Evolutionary conservation across 352 stramenopile genomes (phyloP).

Genomic region (Globisporangium camurandrum): DNA sequence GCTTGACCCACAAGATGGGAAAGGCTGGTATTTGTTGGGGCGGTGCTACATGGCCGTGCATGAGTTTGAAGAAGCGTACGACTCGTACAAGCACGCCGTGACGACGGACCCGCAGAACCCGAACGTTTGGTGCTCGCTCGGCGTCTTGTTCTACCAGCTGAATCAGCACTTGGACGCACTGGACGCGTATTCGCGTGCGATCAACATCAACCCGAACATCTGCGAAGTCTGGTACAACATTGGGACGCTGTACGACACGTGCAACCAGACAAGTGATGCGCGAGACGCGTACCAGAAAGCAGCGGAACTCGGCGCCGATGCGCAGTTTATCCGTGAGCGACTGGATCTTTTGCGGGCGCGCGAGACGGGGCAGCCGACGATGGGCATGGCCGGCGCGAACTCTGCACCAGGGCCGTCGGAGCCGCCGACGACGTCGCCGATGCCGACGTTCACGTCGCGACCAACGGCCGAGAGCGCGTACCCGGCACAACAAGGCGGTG

Average conservation of each 20-base stretch:
- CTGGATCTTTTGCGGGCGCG: constrained; percentile 69
- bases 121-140: constrained; percentile 88
- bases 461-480: constrained; percentile 57
- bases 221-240: constrained; percentile 91
- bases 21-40: constrained; percentile 86
- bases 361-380: constrained; percentile 75
- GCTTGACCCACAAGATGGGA: constrained; percentile 76
- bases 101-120: constrained; percentile 87
- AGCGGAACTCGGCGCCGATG: constrained; percentile 73
- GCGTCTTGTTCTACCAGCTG: constrained; percentile 88
- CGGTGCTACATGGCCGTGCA: constrained; percentile 89
- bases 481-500: constrained; percentile 23
- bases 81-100: constrained; percentile 86
- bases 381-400: constrained; percentile 78
- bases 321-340: constrained; percentile 78
- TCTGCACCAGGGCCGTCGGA: constrained; percentile 71
- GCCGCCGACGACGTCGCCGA: constrained; percentile 76
- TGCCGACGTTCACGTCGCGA: constrained; percentile 75
- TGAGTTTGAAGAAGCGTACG: constrained; percentile 86
- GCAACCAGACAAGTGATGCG: constrained; percentile 86
- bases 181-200: constrained; percentile 83
- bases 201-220: constrained; percentile 90
- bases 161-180: constrained; percentile 85
- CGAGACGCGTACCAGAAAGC: constrained; percentile 87
- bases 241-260: constrained; percentile 86